Base-by-base conservation (phyloP, 495 filamentous ascomycete species). In the Polyplosphaeria fusca region DNA sequence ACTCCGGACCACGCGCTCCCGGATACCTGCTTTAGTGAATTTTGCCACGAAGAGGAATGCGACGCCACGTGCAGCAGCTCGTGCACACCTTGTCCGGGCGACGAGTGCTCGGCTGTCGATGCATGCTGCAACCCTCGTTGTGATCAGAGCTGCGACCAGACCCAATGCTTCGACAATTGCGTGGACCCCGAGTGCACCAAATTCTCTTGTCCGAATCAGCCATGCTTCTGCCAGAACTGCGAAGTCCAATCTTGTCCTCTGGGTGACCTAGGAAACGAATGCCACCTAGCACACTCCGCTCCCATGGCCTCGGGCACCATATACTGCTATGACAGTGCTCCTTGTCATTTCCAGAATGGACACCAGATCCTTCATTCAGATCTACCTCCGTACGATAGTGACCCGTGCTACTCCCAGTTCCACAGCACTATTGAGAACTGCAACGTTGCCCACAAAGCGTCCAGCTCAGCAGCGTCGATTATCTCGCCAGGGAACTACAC, bases 161-260 rank as follows among this genome's bases (percentile, higher is more conserved):
- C n/a, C 4, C 43, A 54, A 24, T 62, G 59, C 28, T 5, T 26
- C 20, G 51, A 55, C 32, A 11, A 55, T 12, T 66, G 63, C 23
- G 43, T 40, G 18, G 63, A 66, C 43, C 63, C 59, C 7, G 52
- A 61, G 22, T 66, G 63, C 37, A 55, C 58, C 11, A 62, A 66
- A 45, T 13, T 38, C 4, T 41, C 58, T 1, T 57, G 52, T 50
- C 42, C 62, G 18, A 52, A 37, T 25, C 42, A 40, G 24, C 56
- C 52, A 23, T 65, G 62, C 56, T 54, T 47, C 45, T 61, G 62
- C 38, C 46, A 48, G 37, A 37, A 57, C 14, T 65, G 62, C 32
- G 51, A 46, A 32, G 43, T 43, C n/a, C 32, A 51, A n/a, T 35
- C 51, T 2, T 65, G 62, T 26, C 57, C 56, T 3, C 41, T 65